Evolutionary conservation across 345 rosid species (phyloP).

Genomic region (Populus euphratica): DNA sequence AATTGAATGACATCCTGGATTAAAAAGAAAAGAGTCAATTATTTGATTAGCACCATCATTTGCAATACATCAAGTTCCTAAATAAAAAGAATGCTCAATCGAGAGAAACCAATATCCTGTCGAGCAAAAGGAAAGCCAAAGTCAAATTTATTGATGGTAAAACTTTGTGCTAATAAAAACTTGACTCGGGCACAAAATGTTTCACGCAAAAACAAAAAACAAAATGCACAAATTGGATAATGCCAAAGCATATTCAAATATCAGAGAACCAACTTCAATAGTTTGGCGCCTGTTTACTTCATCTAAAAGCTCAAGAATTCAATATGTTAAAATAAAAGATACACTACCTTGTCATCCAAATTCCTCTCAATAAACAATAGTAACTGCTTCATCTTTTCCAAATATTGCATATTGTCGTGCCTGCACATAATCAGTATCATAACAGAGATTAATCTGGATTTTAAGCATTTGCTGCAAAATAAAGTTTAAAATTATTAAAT

Average conservation of each 20-base stretch:
- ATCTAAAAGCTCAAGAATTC: background rate
- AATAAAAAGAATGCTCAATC: background rate
- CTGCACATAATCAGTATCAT: conserved; percentile 45
- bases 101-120: background rate
- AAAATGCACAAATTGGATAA: no score
- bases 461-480: conserved; percentile 9
- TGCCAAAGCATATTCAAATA: background rate
- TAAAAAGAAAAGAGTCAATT: no score
- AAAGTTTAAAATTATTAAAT: background rate
- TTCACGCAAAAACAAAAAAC: no score
- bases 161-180: no score
- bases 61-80: background rate
- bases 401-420: conserved; percentile 81
- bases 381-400: conserved; percentile 93
- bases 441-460: conserved; percentile 19
- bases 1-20: conserved; percentile 59
- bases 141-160: background rate
- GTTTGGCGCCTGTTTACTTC: conserved; percentile 2
- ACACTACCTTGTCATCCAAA: conserved; percentile 74
- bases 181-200: no score
- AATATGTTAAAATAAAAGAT: conserved; percentile 1
- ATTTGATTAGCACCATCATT: background rate
- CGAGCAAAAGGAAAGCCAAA: background rate
- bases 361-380: conserved; percentile 71
- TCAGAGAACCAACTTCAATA: background rate